Conservation (phyloP, 2,329 filamentous ascomycete species). For the Colletotrichum echinochloae region DNA sequence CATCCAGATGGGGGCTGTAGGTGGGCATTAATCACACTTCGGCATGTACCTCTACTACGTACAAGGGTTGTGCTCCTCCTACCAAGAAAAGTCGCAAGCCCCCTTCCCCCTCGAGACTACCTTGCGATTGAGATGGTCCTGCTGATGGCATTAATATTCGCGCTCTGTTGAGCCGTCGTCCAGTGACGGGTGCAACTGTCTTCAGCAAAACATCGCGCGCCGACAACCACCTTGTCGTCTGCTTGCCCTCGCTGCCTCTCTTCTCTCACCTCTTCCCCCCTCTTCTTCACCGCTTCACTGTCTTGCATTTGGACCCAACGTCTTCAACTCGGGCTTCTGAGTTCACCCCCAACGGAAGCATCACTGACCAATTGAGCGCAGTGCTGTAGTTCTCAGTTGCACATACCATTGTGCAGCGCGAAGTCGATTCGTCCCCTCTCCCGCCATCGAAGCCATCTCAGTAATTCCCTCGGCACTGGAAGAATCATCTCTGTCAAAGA, state of each 20-base stretch:
- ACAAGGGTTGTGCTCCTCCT: not conserved
- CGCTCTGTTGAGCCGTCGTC: slow-evolving; percentile 11
- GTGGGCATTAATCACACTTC: not conserved
- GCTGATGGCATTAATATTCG: not conserved
- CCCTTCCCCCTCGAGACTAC: not conserved
- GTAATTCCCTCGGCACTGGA: not conserved
- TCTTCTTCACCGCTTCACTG: slow-evolving; percentile 31
- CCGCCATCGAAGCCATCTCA: not conserved
- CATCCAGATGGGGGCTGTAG: not conserved
- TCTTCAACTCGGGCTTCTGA: not conserved
- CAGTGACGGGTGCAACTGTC: slow-evolving; percentile 9
- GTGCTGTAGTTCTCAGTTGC: not conserved
- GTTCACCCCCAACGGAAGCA: slow-evolving; percentile 31
- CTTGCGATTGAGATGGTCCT: slow-evolving; percentile 9
- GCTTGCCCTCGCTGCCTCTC: slow-evolving; percentile 1
- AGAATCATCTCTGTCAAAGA: slow-evolving; percentile 1
- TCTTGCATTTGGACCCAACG: slow-evolving; percentile 19
- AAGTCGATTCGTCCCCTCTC: not conserved
- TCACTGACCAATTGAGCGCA: slow-evolving; percentile 14
- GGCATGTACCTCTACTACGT: too few relatives aligned
- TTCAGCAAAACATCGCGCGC: slow-evolving; percentile 34
- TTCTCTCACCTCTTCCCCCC: not conserved
- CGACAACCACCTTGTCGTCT: slow-evolving; percentile 11
- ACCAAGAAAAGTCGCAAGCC: not conserved
- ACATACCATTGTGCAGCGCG: not conserved